A percentile compares a stretch with the other conserved stretches of the same genome.
phyloP scores from a whole-genome alignment of 768 basidiomycete species.

The Hygrocybe coccinea region DNA sequence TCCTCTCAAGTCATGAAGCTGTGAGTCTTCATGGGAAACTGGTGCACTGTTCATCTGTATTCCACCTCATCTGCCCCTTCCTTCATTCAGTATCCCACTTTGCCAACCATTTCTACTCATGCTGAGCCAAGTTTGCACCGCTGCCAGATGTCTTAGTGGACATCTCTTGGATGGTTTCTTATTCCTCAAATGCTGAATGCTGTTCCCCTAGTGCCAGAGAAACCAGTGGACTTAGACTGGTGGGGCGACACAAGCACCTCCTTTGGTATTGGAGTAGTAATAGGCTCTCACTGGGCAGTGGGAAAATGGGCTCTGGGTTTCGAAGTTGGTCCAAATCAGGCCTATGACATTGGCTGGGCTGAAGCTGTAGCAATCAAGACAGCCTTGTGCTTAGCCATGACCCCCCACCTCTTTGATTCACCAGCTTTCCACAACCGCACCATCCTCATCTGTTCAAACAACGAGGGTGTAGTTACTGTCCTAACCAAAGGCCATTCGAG shows the following conservation, averaged over 20 bases:
- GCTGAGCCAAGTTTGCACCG: conserved; percentile 11
- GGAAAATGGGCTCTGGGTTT: conserved; percentile 24
- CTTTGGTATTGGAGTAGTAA: conserved; percentile 33
- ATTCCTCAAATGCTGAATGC: conserved; percentile 13
- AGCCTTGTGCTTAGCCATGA: conserved; percentile 29
- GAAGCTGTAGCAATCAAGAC: conserved; percentile 25
- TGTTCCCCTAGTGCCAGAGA: conserved; percentile 11
- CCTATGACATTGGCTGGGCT: too few species aligned
- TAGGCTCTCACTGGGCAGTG: too few species aligned
- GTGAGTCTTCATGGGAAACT: conserved; percentile 29
- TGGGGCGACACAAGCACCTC: conserved; percentile 36
- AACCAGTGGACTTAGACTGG: conserved; percentile 25
- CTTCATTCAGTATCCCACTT: conserved; percentile 20
- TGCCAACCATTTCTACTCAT: conserved; percentile 14
- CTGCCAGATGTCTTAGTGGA: conserved; percentile 14
- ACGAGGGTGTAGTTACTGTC: conserved; percentile 27
- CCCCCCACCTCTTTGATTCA: conserved; percentile 25
- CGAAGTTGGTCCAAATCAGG: conserved; percentile 22
- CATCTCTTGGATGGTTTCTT: conserved; percentile 20
- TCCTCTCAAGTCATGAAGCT: conserved; percentile 15
- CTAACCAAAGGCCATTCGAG: conserved; percentile 27
- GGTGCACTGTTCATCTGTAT: conserved; percentile 27
- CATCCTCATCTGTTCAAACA: conserved; percentile 32
- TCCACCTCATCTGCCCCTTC: conserved; percentile 23
- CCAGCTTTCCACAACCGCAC: conserved; percentile 2